Evolutionary conservation across 2,329 filamentous ascomycete species (phyloP).

Genomic region (Mollisia scopiformis): DNA sequence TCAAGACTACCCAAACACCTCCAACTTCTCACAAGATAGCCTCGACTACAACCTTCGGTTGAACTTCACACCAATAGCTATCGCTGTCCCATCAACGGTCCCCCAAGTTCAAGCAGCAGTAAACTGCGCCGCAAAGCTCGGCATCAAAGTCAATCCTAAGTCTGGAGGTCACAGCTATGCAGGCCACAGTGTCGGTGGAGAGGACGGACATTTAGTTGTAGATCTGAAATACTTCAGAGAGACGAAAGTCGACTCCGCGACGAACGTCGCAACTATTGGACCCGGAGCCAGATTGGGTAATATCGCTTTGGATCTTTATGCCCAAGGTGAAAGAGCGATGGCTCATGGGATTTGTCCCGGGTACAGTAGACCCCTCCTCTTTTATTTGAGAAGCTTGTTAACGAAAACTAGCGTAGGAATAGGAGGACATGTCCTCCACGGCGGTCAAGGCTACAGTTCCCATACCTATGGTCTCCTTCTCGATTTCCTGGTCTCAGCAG

Average conservation of each 20-base stretch:
- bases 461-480: background rate
- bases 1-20: background rate
- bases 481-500: background rate
- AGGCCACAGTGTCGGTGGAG: slow-evolving; percentile 48
- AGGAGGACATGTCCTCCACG: slow-evolving; percentile 1
- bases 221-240: slow-evolving; percentile 55
- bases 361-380: background rate
- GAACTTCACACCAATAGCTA: background rate
- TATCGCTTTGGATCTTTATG: slow-evolving; percentile 41
- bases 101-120: slow-evolving; percentile 46
- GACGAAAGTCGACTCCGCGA: slow-evolving; percentile 50
- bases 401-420: background rate
- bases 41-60: background rate
- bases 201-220: slow-evolving; percentile 54
- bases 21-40: background rate
- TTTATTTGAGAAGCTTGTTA: background rate
- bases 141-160: slow-evolving; percentile 51
- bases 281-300: slow-evolving; percentile 47
- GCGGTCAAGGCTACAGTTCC: background rate
- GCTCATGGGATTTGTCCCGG: slow-evolving; percentile 48
- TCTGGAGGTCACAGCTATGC: slow-evolving; percentile 59
- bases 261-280: slow-evolving; percentile 36
- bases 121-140: slow-evolving; percentile 44
- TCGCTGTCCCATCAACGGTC: background rate
- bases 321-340: slow-evolving; percentile 39